Conservation (phyloP, 805 yeast species). For the Brettanomyces sp. region DNA sequence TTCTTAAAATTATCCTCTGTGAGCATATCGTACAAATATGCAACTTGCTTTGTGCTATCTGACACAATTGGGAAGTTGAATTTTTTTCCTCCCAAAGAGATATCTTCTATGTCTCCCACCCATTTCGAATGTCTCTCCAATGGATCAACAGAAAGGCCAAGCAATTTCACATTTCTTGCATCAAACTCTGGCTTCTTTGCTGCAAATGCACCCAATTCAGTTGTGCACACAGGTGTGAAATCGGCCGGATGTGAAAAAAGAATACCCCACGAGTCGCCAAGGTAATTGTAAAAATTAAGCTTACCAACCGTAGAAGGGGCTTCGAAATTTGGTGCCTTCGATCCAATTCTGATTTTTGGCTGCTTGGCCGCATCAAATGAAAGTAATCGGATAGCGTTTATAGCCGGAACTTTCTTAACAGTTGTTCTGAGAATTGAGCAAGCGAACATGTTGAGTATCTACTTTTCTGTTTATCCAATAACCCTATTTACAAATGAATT, state of each 20-base stretch:
- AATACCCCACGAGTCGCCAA: slow-evolving; percentile 81
- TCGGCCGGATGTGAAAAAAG: slow-evolving; percentile 94
- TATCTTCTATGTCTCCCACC: slow-evolving; percentile 88
- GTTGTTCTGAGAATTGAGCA: slow-evolving; percentile 9
- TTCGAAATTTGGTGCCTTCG: slow-evolving; percentile 79
- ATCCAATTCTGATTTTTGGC: slow-evolving; percentile 68
- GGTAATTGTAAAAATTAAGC: slow-evolving; percentile 78
- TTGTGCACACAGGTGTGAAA: slow-evolving; percentile 94
- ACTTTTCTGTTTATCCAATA: no score
- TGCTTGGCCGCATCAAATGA: slow-evolving; percentile 45
- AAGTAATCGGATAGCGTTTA: slow-evolving; percentile 22
- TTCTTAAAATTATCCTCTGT: slow-evolving; percentile 77
- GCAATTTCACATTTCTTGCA: slow-evolving; percentile 75
- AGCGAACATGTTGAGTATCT: slow-evolving; percentile 8
- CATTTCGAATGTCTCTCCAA: slow-evolving; percentile 73
- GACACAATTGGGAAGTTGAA: slow-evolving; percentile 88
- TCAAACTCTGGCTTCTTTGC: slow-evolving; percentile 81
- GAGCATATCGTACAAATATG: slow-evolving; percentile 79
- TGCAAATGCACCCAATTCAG: slow-evolving; percentile 92
- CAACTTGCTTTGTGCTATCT: slow-evolving; percentile 76
- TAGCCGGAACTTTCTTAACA: slow-evolving; percentile 3
- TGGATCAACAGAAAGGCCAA: slow-evolving; percentile 84
- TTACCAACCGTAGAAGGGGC: slow-evolving; percentile 78
- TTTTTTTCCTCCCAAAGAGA: slow-evolving; percentile 54
- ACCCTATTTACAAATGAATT: no score